These are phyloP conservation scores for Pisolithus orientalis DNA, from an alignment of 768 basidiomycete genomes.

Conservation along the genomic window DNA sequence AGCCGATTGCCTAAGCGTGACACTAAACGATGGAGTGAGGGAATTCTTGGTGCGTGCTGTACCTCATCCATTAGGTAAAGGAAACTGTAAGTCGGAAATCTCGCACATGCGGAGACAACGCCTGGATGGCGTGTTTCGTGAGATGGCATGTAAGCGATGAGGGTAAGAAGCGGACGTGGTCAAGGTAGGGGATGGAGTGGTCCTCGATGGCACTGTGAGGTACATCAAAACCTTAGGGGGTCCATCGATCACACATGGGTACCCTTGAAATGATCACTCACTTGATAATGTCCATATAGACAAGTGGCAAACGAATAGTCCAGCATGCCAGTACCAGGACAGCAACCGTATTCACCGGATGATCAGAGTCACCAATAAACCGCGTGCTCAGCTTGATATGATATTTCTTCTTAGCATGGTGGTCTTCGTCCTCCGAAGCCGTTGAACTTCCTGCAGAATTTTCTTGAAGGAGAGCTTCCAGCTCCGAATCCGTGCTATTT, in stretches of 20 bases:
- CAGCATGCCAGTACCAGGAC: constrained; percentile 73
- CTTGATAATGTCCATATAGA: constrained; percentile 73
- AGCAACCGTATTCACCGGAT: constrained; percentile 49
- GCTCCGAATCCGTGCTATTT: constrained; percentile 27
- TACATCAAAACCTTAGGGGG: constrained; percentile 5
- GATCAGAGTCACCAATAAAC: constrained; percentile 28
- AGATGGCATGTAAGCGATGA: constrained; percentile 58
- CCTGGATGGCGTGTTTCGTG: constrained; percentile 59
- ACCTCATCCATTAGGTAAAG: constrained; percentile 9
- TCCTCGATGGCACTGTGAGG: constrained; percentile 59
- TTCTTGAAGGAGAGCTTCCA: constrained; percentile 34
- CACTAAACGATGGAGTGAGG: constrained; percentile 51
- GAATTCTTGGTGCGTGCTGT: constrained; percentile 60
- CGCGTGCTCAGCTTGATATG: constrained; percentile 6
- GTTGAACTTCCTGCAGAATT: constrained; percentile 30
- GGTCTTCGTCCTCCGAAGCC: constrained; percentile 10
- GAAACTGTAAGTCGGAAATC: constrained; percentile 2
- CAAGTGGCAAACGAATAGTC: constrained; percentile 70
- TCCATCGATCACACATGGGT: not conserved
- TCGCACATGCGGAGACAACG: constrained; percentile 63
- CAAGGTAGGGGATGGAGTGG: constrained; percentile 77
- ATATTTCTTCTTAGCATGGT: constrained; percentile 2
- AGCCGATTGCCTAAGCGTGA: constrained; percentile 58
- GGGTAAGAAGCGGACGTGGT: constrained; percentile 60
- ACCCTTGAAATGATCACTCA: constrained; percentile 28